Conservation (phyloP, 176 grass and related monocot species). For the Triticum timopheevii region DNA sequence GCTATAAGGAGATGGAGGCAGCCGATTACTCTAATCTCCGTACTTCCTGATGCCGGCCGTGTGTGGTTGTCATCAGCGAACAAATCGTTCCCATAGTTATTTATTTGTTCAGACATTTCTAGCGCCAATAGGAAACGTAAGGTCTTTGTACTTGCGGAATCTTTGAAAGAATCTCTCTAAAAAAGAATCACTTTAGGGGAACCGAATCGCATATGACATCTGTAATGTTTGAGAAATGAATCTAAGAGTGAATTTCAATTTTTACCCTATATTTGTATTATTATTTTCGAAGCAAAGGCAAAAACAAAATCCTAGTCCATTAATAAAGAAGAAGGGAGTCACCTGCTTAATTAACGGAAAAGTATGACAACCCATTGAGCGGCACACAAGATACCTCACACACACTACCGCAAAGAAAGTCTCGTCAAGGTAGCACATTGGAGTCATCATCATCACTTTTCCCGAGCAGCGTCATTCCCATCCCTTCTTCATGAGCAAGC, state of each 20-base stretch:
- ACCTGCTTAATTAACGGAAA: no score
- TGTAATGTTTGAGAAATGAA: neutral
- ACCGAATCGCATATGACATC: neutral
- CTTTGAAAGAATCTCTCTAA: slow-evolving; percentile 19
- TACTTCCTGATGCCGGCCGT: slow-evolving; percentile 12
- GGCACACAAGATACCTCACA: no score
- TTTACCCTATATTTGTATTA: neutral
- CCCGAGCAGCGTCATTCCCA: no score
- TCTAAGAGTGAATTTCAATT: neutral
- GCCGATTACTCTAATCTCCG: slow-evolving; percentile 7
- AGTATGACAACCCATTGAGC: no score
- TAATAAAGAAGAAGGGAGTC: no score
- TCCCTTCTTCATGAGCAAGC: no score
- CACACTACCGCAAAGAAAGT: no score
- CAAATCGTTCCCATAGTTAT: slow-evolving; percentile 35
- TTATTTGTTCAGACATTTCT: slow-evolving; percentile 15
- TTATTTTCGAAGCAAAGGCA: no score
- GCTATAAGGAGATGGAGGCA: neutral
- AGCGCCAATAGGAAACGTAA: slow-evolving; percentile 39
- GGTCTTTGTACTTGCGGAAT: slow-evolving; percentile 37
- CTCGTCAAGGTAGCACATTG: no score
- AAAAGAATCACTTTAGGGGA: neutral
- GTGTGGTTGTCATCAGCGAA: slow-evolving; percentile 27
- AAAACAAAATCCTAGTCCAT: no score
- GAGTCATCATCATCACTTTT: no score